Percentiles rank a stretch among this genome's conserved stretches.
phyloP scores from a whole-genome alignment of 805 yeast genomes.

The Torulaspora franciscae region DNA sequence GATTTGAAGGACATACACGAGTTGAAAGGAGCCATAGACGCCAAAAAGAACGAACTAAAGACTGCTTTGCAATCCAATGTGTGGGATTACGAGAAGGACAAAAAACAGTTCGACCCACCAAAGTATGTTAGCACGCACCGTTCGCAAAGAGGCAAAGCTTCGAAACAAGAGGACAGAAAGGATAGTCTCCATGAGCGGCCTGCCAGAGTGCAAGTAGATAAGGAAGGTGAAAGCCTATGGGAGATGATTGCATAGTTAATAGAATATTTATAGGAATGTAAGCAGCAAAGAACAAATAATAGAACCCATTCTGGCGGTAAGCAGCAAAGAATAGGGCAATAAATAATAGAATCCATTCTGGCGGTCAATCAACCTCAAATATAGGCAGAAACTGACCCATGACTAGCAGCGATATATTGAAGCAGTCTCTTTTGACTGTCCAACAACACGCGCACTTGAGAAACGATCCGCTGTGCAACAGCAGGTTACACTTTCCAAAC shows the following conservation, averaged over 20 bases:
- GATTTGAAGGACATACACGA: conserved; percentile 31
- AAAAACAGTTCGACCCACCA: conserved; percentile 52
- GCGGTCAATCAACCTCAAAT: conserved; percentile 29
- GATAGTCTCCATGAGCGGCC: conserved; percentile 7
- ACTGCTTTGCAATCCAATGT: conserved; percentile 35
- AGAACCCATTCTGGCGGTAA: not conserved
- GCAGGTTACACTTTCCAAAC: conserved; percentile 38
- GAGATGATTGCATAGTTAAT: conserved; percentile 16
- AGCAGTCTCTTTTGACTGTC: conserved; percentile 80
- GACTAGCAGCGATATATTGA: conserved; percentile 78
- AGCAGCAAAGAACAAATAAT: not conserved
- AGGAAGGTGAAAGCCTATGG: conserved; percentile 21
- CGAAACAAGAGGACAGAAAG: not conserved
- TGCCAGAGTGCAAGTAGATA: conserved; percentile 27
- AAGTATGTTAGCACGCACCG: conserved; percentile 31
- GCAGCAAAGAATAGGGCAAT: not conserved
- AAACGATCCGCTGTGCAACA: conserved; percentile 37
- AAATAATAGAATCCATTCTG: not conserved
- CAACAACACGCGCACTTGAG: conserved; percentile 73
- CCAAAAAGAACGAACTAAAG: conserved; percentile 14
- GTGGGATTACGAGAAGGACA: conserved; percentile 62
- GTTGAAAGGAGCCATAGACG: conserved; percentile 24
- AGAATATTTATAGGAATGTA: not conserved
- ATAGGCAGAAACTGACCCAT: conserved; percentile 78
- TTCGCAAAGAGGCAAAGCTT: not conserved